Base-by-base conservation (phyloP, 495 filamentous ascomycete genomes). In the Neurospora terricola region DNA sequence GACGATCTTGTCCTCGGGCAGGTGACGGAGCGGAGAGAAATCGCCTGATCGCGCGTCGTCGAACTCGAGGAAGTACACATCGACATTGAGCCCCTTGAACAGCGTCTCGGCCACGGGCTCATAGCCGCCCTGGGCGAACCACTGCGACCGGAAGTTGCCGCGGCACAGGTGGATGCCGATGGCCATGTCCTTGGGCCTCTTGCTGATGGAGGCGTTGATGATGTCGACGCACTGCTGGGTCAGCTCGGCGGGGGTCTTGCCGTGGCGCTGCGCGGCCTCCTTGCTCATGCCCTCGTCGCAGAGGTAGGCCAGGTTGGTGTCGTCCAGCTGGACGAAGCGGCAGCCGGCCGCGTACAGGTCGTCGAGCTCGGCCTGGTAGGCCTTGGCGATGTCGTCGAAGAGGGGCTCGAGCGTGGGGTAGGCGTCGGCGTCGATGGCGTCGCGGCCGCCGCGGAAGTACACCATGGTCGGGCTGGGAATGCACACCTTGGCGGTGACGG, bases 41-140 rank as follows among this genome's bases (percentile, higher is more conserved):
- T 88, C 88, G 43, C 90, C 90, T 2, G 89, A 89, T 8, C 90
- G 88, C 69, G 86, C 85, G 38, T 90, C 90, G 78, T 91, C 90
- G 76, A 88, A 91, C 81, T 91, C 90, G 73, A 91, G 86, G 78
- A 91, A 91, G 82, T 89, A 91, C 2, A 88, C 90, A 73, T 89
- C 85, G 34, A 91, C 89, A 74, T 91, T 85, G 69, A 91, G 84
- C 42, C 86, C 85, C 79, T 87, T 83, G 82, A 91, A 91, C 39
- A 91, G 80, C 76, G 87, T 87, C 82, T 88, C 86, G 7, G 90
- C 90, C 37, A 91, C 90, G 69, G 86, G 86, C 79, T 91, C 90
- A 77, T 91, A 91, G 11, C 88, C 89, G 70, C 90, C 90, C 79
- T 91, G 87, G 40, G 89, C 86, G 77, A 91, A 91, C 83, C 83